phyloP scores from a whole-genome alignment of 2,329 filamentous ascomycete genomes.

The Fusarium falciforme region DNA sequence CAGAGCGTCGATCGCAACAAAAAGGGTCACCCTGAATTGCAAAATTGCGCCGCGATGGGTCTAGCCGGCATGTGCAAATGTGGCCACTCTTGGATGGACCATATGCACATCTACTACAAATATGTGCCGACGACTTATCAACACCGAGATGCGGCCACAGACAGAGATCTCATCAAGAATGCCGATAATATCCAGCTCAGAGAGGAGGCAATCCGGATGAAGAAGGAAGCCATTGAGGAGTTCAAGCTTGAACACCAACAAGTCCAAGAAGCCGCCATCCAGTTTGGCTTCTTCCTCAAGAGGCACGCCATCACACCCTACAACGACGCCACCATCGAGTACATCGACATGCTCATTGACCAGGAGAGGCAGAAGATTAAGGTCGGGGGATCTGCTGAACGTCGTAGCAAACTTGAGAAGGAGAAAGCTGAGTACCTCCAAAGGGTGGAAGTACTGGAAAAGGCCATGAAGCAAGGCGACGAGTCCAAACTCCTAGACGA shows the following conservation, averaged over 20 bases:
- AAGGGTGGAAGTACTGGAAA: slow-evolving; percentile 10
- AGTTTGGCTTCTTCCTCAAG: slow-evolving; percentile 18
- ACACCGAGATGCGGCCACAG: slow-evolving; percentile 1
- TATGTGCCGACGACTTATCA: neutral
- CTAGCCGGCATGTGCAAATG: neutral
- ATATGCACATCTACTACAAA: slow-evolving; percentile 18
- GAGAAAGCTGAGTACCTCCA: slow-evolving; percentile 12
- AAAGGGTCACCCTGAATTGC: neutral
- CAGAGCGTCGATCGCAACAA: neutral
- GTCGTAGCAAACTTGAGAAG: neutral
- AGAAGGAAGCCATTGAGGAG: slow-evolving; percentile 7
- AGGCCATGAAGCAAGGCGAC: slow-evolving; percentile 2
- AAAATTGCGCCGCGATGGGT: slow-evolving; percentile 1
- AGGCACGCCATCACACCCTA: slow-evolving; percentile 11
- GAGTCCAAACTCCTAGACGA: neutral
- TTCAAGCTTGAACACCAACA: neutral
- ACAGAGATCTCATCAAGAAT: neutral
- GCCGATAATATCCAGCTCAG: neutral
- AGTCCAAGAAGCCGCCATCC: slow-evolving; percentile 18
- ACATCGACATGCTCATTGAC: slow-evolving; percentile 15
- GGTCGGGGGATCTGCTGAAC: neutral
- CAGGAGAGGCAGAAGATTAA: slow-evolving; percentile 9
- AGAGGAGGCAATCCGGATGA: slow-evolving; percentile 6
- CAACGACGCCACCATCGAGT: slow-evolving; percentile 11
- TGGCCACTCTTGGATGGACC: slow-evolving; percentile 16